These are phyloP conservation scores for Xylariomycetidae sp. DNA, from an alignment of 2,329 filamentous ascomycete genomes.

Conservation along the genomic window DNA sequence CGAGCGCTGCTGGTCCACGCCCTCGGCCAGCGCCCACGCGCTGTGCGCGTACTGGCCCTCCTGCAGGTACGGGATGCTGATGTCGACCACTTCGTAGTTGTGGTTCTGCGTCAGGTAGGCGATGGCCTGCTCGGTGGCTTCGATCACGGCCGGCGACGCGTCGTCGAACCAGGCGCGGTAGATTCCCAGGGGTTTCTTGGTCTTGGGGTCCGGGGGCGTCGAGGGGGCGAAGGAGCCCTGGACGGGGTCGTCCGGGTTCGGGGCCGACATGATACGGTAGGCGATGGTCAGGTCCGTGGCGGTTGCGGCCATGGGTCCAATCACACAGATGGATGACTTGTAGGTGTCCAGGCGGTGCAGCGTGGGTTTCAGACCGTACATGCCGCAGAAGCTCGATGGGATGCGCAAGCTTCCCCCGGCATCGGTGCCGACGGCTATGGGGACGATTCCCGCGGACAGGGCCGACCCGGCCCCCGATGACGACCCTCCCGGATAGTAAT, in stretches of 20 bases:
- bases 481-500: slow-evolving; percentile 77
- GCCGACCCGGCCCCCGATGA: slow-evolving; percentile 73
- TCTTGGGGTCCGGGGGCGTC: slow-evolving; percentile 33
- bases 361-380: slow-evolving; percentile 76
- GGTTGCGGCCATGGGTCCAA: slow-evolving; percentile 71
- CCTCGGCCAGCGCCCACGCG: slow-evolving; percentile 71
- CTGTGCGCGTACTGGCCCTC: slow-evolving; percentile 75
- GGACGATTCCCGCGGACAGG: slow-evolving; percentile 65
- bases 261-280: slow-evolving; percentile 75
- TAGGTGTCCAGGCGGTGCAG: slow-evolving; percentile 63
- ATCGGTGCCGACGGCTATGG: slow-evolving; percentile 71
- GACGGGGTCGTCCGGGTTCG: slow-evolving; percentile 58
- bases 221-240: slow-evolving; percentile 62
- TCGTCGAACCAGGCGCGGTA: slow-evolving; percentile 65
- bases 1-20: slow-evolving; percentile 43
- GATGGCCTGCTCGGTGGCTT: slow-evolving; percentile 56
- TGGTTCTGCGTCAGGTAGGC: slow-evolving; percentile 43
- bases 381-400: slow-evolving; percentile 69
- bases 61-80: slow-evolving; percentile 60
- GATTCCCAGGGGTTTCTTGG: slow-evolving; percentile 65
- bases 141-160: slow-evolving; percentile 59
- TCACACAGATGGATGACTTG: slow-evolving; percentile 54
- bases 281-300: slow-evolving; percentile 74
- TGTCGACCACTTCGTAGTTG: slow-evolving; percentile 50
- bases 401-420: slow-evolving; percentile 73